Conservation (phyloP, 805 yeast genomes). For the Nakazawaea wickerhamii region DNA sequence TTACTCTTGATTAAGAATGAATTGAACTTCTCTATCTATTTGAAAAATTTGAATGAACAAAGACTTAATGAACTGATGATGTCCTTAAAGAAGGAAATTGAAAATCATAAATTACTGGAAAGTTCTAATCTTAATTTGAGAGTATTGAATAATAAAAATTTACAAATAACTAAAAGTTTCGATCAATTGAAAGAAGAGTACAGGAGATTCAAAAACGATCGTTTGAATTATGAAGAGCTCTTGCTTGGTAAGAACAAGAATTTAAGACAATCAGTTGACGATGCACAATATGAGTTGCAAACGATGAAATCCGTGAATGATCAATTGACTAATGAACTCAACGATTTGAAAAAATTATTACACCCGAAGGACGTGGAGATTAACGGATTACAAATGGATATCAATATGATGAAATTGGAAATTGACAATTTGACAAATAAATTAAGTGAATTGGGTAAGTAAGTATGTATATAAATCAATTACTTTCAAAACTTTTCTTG, state of each 20-base stretch:
- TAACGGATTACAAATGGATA: neutral
- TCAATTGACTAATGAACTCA: neutral
- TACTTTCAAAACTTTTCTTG: conserved; percentile 66
- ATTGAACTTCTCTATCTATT: conserved; percentile 50
- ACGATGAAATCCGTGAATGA: neutral
- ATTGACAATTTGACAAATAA: conserved; percentile 18
- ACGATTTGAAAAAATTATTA: neutral
- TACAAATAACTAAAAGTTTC: conserved; percentile 22
- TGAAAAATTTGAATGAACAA: conserved; percentile 35
- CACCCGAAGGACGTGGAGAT: conserved; percentile 9
- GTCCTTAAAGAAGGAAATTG: neutral
- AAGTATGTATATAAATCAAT: neutral
- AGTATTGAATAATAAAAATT: conserved; percentile 21
- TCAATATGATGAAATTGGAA: conserved; percentile 15
- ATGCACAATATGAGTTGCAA: neutral
- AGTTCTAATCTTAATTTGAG: conserved; percentile 23
- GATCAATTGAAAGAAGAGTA: conserved; percentile 25
- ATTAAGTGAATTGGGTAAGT: conserved; percentile 17
- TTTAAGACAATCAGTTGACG: conserved; percentile 12
- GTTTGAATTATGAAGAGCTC: conserved; percentile 29
- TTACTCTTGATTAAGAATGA: conserved; percentile 53
- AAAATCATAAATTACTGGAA: conserved; percentile 18
- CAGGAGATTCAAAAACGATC: conserved; percentile 26
- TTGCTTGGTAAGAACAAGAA: conserved; percentile 27
- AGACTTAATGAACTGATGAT: conserved; percentile 12